A percentile compares a stretch with the other conserved stretches of the same genome.
These are phyloP conservation scores for Fusarium longipes DNA, from an alignment of 2,329 filamentous ascomycete species.

Conservation along the genomic window DNA sequence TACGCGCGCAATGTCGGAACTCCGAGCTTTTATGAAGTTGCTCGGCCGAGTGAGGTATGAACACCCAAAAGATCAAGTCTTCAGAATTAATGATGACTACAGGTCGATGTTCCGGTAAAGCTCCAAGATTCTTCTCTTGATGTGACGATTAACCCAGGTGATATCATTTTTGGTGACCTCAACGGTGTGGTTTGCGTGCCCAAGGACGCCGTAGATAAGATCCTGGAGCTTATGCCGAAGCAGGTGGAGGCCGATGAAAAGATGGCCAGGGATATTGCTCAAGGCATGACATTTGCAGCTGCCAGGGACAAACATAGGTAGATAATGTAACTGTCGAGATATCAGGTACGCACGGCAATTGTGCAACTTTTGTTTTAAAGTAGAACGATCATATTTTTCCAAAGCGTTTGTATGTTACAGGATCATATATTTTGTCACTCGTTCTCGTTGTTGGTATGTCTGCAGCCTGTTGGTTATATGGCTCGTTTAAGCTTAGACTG, in stretches of 20 bases:
- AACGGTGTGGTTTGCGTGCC: conserved; percentile 31
- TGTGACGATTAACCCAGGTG: neutral
- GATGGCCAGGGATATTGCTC: neutral
- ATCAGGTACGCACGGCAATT: no score
- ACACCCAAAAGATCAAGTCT: fast-evolving
- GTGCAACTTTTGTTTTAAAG: neutral
- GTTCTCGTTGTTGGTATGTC: no score
- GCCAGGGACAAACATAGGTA: neutral
- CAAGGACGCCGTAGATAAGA: neutral
- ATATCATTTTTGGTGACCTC: conserved; percentile 14
- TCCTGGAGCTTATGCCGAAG: conserved; percentile 15
- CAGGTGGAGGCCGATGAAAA: conserved; percentile 30
- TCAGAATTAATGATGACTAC: fast-evolving
- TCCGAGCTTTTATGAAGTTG: conserved; percentile 6
- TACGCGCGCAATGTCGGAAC: conserved; percentile 23
- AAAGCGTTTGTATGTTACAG: no score
- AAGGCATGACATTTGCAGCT: neutral
- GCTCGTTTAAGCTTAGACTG: neutral
- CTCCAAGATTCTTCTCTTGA: conserved; percentile 15
- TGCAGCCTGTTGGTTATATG: no score
- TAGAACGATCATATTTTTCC: no score
- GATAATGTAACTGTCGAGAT: no score
- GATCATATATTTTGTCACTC: no score
- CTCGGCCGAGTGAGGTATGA: conserved; percentile 7
- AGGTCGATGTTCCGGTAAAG: conserved; percentile 20